These are phyloP conservation scores for Lachancea fermentati DNA, from an alignment of 805 yeast species.

Conservation along the genomic window DNA sequence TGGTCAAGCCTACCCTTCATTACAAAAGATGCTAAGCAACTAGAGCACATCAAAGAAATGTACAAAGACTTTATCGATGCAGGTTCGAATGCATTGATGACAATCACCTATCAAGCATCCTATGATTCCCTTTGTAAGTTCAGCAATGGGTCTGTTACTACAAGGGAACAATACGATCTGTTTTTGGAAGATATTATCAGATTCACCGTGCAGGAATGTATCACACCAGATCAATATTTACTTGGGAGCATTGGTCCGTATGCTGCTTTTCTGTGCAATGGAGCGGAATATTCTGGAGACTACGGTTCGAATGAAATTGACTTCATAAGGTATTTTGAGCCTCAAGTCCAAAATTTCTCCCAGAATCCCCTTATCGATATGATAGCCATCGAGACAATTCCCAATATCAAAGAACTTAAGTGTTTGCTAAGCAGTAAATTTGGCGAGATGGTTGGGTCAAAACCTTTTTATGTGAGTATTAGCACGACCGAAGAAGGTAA, in stretches of 20 bases:
- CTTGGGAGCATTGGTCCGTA: conserved; percentile 66
- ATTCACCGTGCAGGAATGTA: conserved; percentile 8
- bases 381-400: conserved; percentile 66
- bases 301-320: conserved; percentile 33
- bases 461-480: conserved; percentile 38
- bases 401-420: conserved; percentile 48
- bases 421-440: conserved; percentile 32
- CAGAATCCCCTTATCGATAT: conserved; percentile 38
- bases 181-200: conserved; percentile 8
- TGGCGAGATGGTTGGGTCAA: conserved; percentile 26
- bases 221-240: conserved; percentile 1
- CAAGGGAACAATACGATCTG: conserved; percentile 6
- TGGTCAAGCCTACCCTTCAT: conserved; percentile 59
- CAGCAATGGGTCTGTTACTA: conserved; percentile 4
- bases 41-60: conserved; percentile 37
- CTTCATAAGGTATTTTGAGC: conserved; percentile 22
- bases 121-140: conserved; percentile 32
- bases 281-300: conserved; percentile 61
- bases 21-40: conserved; percentile 21
- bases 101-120: conserved; percentile 55
- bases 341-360: conserved; percentile 44
- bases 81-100: conserved; percentile 47
- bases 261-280: conserved; percentile 51
- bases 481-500: conserved; percentile 31
- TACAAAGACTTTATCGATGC: conserved; percentile 43